Conservation (phyloP, 371 early-diverging fungal species). For the Mucor sp. region DNA sequence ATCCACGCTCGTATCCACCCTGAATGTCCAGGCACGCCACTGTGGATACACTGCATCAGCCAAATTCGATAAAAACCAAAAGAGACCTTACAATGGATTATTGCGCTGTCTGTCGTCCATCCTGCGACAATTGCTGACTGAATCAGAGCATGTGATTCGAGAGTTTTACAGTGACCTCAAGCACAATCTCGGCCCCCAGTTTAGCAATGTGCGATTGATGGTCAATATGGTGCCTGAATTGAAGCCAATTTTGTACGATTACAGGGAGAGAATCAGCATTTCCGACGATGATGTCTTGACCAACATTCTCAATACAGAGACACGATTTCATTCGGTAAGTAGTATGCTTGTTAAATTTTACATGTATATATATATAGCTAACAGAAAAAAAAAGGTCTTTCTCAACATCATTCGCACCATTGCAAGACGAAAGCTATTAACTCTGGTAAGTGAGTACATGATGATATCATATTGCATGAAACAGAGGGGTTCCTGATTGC, state of each 20-base stretch:
- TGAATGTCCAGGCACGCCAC: conserved; percentile 40
- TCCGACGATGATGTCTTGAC: conserved; percentile 35
- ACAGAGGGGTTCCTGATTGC: background rate
- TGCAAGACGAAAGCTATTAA: conserved; percentile 39
- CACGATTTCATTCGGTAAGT: conserved; percentile 43
- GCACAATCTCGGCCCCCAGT: conserved; percentile 41
- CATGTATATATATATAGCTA: background rate
- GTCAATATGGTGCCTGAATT: conserved; percentile 50
- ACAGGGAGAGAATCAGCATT: conserved; percentile 16
- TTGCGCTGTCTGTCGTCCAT: conserved; percentile 44
- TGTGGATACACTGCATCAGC: conserved; percentile 45
- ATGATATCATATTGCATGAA: background rate
- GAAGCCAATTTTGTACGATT: conserved; percentile 35
- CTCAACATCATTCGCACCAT: conserved; percentile 45
- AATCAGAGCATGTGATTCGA: conserved; percentile 42
- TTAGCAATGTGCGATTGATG: conserved; percentile 39
- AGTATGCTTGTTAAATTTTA: too few species aligned
- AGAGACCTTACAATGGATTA: conserved; percentile 46
- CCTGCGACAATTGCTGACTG: conserved; percentile 43
- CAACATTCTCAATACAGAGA: conserved; percentile 33
- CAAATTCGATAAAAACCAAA: conserved; percentile 48
- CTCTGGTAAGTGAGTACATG: conserved; percentile 30
- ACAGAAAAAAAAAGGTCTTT: conserved; percentile 24
- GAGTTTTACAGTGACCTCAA: conserved; percentile 42
- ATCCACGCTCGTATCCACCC: conserved; percentile 35